These are phyloP conservation scores for Trichoderma pleuroti DNA, from an alignment of 2,329 filamentous ascomycete species.

Conservation along the genomic window DNA sequence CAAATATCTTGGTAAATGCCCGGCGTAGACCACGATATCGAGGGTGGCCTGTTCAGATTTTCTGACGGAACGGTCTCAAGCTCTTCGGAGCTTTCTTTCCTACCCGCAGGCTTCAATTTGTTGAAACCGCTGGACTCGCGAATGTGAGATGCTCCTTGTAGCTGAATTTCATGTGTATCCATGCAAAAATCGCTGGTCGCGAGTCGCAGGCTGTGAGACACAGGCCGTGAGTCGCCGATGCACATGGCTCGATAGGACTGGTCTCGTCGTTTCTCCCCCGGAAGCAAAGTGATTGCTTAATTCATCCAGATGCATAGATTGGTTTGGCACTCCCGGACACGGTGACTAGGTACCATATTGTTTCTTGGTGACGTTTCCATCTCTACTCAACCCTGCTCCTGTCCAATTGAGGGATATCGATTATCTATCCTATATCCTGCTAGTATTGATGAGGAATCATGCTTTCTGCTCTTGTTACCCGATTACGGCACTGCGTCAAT, in stretches of 20 bases:
- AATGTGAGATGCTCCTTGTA: neutral
- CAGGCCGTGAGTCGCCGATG: neutral
- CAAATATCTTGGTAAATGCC: neutral
- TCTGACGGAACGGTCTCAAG: neutral
- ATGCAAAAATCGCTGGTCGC: neutral
- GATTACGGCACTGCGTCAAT: neutral
- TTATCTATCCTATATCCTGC: neutral
- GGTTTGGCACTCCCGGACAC: neutral
- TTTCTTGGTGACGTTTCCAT: neutral
- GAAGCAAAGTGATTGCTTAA: neutral
- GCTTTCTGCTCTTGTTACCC: neutral
- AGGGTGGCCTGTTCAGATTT: neutral
- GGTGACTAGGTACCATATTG: neutral
- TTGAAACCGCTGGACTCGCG: neutral
- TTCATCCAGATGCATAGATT: neutral
- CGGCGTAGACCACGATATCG: neutral
- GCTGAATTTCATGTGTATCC: neutral
- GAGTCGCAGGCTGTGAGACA: no score
- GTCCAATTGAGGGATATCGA: neutral
- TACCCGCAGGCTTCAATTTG: neutral
- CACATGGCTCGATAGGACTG: neutral
- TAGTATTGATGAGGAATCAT: neutral
- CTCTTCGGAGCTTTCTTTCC: neutral
- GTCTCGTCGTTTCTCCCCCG: neutral
- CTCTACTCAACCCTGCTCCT: neutral